phyloP scores from a whole-genome alignment of 1,139 yeast genomes.

The Geotrichum europaeum region DNA sequence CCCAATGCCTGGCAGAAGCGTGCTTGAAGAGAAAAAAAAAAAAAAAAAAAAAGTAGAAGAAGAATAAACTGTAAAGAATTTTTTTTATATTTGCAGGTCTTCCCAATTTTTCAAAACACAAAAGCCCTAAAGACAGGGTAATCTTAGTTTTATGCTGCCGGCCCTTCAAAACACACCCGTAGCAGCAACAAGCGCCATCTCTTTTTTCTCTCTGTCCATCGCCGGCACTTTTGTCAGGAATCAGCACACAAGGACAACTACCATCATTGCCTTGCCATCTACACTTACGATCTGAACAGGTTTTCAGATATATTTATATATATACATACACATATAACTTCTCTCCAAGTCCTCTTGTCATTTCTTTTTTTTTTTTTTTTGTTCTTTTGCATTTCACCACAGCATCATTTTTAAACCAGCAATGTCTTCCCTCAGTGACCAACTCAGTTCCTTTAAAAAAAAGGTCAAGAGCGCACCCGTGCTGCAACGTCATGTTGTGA shows the following conservation, averaged over 20 bases:
- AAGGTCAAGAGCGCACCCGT: conserved; percentile 54
- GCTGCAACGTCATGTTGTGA: conserved; percentile 36
- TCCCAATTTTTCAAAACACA: neutral
- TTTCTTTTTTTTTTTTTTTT: neutral
- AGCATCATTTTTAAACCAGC: conserved; percentile 1
- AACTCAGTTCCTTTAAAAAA: conserved; percentile 54
- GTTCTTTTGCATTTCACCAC: neutral
- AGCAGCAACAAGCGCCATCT: neutral
- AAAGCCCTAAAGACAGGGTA: conserved; percentile 1
- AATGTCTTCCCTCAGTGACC: conserved; percentile 38
- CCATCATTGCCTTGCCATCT: neutral
- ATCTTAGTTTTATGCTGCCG: neutral
- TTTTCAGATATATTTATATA: neutral
- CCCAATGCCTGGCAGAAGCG: neutral
- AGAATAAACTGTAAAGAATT: neutral
- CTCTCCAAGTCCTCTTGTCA: neutral
- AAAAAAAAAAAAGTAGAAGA: neutral
- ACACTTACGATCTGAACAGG: neutral
- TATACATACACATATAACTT: neutral
- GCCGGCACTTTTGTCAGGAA: neutral
- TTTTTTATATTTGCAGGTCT: neutral
- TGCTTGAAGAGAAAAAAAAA: neutral
- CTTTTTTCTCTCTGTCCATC: neutral
- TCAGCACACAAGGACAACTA: neutral
- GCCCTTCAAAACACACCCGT: too few species aligned